These are phyloP conservation scores for Cantharellus anzutake DNA, from an alignment of 768 basidiomycete species.

Conservation along the genomic window DNA sequence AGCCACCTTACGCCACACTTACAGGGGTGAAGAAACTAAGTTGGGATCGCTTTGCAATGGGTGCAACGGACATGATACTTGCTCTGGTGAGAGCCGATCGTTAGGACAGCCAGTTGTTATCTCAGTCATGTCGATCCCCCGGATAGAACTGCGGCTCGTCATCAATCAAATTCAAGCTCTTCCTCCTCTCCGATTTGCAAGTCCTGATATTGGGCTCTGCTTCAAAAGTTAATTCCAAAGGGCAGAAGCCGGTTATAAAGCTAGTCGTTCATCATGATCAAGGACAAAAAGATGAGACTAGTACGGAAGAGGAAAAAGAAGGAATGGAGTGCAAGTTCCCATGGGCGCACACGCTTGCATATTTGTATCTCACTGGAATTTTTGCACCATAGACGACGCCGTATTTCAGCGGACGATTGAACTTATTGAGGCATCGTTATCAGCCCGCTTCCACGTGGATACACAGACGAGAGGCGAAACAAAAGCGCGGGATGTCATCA, in stretches of 20 bases:
- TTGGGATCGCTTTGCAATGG: background rate
- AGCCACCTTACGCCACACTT: too few relatives aligned
- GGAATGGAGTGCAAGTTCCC: conserved; percentile 8
- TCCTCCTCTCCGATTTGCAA: conserved; percentile 5
- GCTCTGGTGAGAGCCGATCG: background rate
- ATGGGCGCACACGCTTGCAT: background rate
- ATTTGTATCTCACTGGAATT: background rate
- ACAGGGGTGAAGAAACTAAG: too few relatives aligned
- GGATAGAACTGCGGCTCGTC: conserved; percentile 14
- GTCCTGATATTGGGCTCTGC: conserved; percentile 11
- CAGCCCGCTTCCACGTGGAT: conserved; percentile 12
- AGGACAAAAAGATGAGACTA: conserved; percentile 3
- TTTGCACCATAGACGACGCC: conserved; percentile 21
- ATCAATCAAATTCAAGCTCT: conserved; percentile 16
- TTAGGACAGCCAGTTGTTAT: too few relatives aligned
- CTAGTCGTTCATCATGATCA: conserved; percentile 4
- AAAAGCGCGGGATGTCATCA: conserved; percentile 27
- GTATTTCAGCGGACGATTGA: conserved; percentile 43
- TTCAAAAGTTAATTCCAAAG: conserved; percentile 7
- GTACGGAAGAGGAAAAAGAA: conserved; percentile 9
- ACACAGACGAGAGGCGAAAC: conserved; percentile 13
- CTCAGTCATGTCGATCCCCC: background rate
- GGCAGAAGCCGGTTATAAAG: conserved; percentile 7
- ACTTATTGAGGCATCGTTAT: conserved; percentile 19
- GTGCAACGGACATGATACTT: background rate